These are phyloP conservation scores for Collariella sp. DNA, from an alignment of 495 filamentous ascomycete species.

Conservation along the genomic window DNA sequence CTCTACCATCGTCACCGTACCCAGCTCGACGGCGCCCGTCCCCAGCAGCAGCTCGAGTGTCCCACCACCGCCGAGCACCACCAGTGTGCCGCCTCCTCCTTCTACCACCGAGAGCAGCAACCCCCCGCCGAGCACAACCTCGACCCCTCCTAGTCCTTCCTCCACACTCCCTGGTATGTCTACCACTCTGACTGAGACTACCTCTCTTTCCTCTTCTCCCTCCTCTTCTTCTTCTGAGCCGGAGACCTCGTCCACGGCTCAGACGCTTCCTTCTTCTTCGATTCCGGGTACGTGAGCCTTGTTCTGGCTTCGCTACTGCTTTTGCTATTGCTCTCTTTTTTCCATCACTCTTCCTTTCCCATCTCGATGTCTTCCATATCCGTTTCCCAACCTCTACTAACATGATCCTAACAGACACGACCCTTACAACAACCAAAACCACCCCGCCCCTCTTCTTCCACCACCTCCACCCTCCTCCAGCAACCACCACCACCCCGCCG, in stretches of 20 bases:
- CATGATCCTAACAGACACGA: slow-evolving; percentile 14
- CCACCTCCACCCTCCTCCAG: not conserved
- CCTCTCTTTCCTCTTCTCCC: slow-evolving; percentile 1
- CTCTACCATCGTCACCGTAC: not conserved
- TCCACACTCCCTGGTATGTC: slow-evolving; percentile 8
- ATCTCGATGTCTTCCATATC: not conserved
- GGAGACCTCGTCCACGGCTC: slow-evolving; percentile 1
- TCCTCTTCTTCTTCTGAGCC: slow-evolving; percentile 12
- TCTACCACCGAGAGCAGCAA: not conserved
- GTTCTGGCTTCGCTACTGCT: not conserved
- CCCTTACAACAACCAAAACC: slow-evolving; percentile 2
- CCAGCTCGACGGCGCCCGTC: no score
- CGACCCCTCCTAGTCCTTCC: not conserved
- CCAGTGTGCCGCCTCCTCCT: not conserved
- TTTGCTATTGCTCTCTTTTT: not conserved
- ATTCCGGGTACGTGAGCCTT: slow-evolving; percentile 20
- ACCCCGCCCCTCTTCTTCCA: not conserved
- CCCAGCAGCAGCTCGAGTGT: not conserved
- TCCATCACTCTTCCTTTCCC: not conserved
- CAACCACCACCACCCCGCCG: slow-evolving; percentile 2
- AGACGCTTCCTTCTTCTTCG: slow-evolving; percentile 15
- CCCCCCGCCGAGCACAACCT: not conserved
- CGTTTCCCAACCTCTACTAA: not conserved
- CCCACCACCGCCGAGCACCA: not conserved
- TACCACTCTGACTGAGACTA: slow-evolving; percentile 2